phyloP scores from a whole-genome alignment of 2,329 filamentous ascomycete species.

The Phyllosticta citribraziliensis region DNA sequence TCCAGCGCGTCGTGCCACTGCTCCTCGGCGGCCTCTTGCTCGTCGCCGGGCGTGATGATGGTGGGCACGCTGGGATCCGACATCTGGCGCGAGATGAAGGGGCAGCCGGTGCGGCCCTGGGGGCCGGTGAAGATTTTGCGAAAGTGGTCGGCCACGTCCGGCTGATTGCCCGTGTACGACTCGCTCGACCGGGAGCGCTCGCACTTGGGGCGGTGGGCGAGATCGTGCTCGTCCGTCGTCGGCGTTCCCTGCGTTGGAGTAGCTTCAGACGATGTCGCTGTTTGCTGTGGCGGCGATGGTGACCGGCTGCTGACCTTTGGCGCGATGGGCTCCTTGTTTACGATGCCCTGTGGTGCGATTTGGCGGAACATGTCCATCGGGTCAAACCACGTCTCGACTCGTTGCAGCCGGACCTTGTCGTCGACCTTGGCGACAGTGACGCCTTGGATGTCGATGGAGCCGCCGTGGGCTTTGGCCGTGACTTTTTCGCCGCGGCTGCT shows the following conservation, averaged over 20 bases:
- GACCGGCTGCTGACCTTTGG: constrained; percentile 18
- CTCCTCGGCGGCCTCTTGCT: background rate
- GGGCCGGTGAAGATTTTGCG: background rate
- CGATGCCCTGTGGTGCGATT: constrained; percentile 44
- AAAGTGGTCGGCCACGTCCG: background rate
- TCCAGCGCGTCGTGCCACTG: constrained; percentile 7
- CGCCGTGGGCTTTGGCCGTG: constrained; percentile 50
- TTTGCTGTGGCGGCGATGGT: constrained; percentile 15
- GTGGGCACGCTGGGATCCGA: background rate
- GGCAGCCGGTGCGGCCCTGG: background rate
- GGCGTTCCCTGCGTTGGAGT: background rate
- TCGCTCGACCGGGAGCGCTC: background rate
- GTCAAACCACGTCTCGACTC: constrained; percentile 56
- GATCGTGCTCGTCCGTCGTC: background rate
- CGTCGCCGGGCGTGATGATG: background rate
- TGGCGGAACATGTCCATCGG: constrained; percentile 58
- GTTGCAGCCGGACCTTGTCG: constrained; percentile 47
- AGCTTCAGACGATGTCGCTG: background rate
- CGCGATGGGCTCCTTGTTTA: constrained; percentile 34
- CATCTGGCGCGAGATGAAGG: background rate
- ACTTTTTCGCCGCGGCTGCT: constrained; percentile 53
- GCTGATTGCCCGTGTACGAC: background rate
- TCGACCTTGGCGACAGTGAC: constrained; percentile 54
- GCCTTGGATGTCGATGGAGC: constrained; percentile 53
- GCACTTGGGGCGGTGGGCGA: background rate